Evolutionary conservation across 257 asterid species (phyloP), one percentile per base, ranked within the genome.

Genomic region (Voacanga thouarsii): DNA sequence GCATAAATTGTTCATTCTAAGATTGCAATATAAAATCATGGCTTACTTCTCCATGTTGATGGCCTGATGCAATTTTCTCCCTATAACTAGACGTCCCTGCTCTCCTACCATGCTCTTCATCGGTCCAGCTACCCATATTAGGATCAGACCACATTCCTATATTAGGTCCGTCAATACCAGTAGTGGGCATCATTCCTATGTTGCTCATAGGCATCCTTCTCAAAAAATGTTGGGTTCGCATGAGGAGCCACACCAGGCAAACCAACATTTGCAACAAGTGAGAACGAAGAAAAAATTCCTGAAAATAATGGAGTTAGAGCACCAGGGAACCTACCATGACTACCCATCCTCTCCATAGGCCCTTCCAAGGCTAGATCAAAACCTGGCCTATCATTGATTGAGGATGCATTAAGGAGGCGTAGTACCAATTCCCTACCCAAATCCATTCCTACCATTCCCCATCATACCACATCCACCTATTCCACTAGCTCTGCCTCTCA

Each of bases 181-280:
- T 71, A 24, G 80, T 72, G 33, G 93, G 93, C 97, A 95, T 95
- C 96, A 93, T 93, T 41, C 94, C 96, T 98, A 93, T 95, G 61
- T 90, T 90, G 78, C 88, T 92, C 81, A 92, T 91, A 56, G 91
- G 87, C 97, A 95, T 95, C 66, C 98, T 97, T 66, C 99, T 90
- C 33, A 51, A 93, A 93, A 74, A 95, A 95, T 18, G 98, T 97
- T 0, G 99, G 99, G 79, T 95, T 95, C 51, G 93, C 97, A 81
- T 93, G 99, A 37, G 98, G 99, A 76, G 98, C 99, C 68, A 95
- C 98, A 73, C 99, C 99, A 76, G 94, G 89, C 86, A 93, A 81
- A 74, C 97, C 96, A 72, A 94, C 92, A 72, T 81, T 75, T 53
- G 92, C 97, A 44, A 95, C 96, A 18, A 87, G 94, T 45, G 90